Percentiles rank a stretch among this genome's conserved stretches.
Conservation (phyloP, 768 basidiomycete genomes). For the Mycena rosella region DNA sequence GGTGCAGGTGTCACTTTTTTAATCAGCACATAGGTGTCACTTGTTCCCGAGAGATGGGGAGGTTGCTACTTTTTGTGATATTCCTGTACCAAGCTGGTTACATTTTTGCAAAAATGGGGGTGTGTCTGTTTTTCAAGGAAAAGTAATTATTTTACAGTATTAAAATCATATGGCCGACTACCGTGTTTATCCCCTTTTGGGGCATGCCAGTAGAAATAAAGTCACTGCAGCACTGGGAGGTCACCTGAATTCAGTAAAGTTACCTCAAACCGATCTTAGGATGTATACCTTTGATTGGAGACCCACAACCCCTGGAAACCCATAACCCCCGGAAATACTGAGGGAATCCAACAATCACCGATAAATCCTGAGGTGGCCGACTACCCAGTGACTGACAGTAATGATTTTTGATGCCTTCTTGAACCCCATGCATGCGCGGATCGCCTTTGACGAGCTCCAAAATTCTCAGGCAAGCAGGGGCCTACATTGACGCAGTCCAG, state of each 20-base stretch:
- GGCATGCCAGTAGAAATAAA: conserved; percentile 12
- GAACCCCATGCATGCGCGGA: background rate
- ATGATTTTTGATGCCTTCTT: background rate
- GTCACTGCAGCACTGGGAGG: conserved; percentile 6
- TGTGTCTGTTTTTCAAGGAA: too few species aligned
- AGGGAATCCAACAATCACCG: background rate
- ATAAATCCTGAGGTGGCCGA: conserved; percentile 9
- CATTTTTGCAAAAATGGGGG: too few species aligned
- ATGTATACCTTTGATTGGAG: conserved; percentile 3
- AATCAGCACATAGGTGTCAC: too few species aligned
- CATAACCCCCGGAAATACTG: too few species aligned
- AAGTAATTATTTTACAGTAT: too few species aligned
- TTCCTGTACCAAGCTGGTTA: too few species aligned
- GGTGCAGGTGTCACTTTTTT: too few species aligned
- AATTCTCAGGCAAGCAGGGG: too few species aligned
- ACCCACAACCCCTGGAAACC: background rate
- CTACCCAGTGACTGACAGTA: too few species aligned
- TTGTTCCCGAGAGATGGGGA: too few species aligned
- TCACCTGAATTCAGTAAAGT: conserved; percentile 7
- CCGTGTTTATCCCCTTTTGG: conserved; percentile 13
- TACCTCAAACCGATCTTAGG: conserved; percentile 10
- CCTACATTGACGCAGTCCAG: background rate
- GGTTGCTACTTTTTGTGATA: too few species aligned
- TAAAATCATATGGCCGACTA: conserved; percentile 18
- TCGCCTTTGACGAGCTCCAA: too few species aligned